Evolutionary conservation across 306 rosid species (phyloP).

Genomic region (Vigna radiata): DNA sequence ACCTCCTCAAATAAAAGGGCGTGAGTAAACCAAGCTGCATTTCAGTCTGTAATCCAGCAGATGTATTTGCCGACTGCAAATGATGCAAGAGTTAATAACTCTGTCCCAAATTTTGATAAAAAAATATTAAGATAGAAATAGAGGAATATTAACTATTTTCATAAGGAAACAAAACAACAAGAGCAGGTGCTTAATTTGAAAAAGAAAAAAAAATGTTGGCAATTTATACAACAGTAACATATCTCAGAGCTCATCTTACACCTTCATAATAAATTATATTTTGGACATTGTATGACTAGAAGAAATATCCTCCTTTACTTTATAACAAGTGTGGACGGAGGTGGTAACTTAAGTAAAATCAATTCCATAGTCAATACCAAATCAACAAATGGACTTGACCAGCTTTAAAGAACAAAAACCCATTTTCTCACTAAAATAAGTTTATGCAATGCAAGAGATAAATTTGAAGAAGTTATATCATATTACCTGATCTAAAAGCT

Average conservation of each 20-base stretch:
- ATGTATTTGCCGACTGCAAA: conserved; percentile 73
- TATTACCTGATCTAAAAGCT: too few species aligned
- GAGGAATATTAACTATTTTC: background rate
- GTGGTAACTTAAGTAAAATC: background rate
- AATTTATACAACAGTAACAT: conserved; percentile 14
- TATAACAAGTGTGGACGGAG: background rate
- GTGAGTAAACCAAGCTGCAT: conserved; percentile 83
- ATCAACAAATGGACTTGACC: conserved; percentile 5
- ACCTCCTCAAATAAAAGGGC: conserved; percentile 80
- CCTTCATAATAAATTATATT: background rate
- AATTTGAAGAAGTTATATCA: too few species aligned
- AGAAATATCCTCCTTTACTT: too few species aligned
- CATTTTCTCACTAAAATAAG: conserved; percentile 4
- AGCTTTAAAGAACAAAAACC: conserved; percentile 7
- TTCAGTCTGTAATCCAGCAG: conserved; percentile 70
- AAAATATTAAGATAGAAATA: background rate
- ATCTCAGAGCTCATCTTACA: conserved; percentile 10
- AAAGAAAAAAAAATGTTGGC: background rate
- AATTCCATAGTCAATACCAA: background rate
- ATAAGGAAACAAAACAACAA: background rate
- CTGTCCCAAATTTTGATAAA: background rate
- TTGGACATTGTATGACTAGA: background rate
- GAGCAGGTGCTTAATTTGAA: background rate
- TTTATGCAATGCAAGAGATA: background rate
- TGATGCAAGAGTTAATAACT: conserved; percentile 39